These are phyloP conservation scores for Porphyrellus cyaneotinctus DNA, from an alignment of 768 basidiomycete genomes.

Conservation along the genomic window DNA sequence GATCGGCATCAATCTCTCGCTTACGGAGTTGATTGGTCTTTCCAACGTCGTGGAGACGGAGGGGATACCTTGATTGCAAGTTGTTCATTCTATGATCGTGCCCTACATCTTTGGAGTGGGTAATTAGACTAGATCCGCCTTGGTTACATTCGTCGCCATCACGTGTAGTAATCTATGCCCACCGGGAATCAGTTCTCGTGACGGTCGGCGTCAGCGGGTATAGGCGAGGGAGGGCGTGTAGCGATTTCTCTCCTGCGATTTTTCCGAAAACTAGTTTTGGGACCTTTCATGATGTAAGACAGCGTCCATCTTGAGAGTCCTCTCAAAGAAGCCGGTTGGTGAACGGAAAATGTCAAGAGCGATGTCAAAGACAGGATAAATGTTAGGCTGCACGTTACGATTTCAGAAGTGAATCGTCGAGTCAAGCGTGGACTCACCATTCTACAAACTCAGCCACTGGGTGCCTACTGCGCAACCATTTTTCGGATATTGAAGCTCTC, in stretches of 20 bases:
- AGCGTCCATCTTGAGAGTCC: constrained; percentile 73
- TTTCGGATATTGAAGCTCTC: constrained; percentile 55
- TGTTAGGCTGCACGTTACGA: constrained; percentile 38
- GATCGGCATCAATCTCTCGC: constrained; percentile 79
- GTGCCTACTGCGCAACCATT: constrained; percentile 46
- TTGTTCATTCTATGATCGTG: constrained; percentile 95
- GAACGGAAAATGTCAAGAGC: constrained; percentile 58
- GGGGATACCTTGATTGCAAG: constrained; percentile 64
- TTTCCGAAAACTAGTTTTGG: constrained; percentile 53
- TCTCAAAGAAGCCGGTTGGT: constrained; percentile 61
- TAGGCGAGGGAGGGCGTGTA: constrained; percentile 8
- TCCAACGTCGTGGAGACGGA: constrained; percentile 28
- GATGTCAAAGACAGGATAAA: constrained; percentile 64
- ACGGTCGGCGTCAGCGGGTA: background rate
- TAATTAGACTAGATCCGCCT: constrained; percentile 33
- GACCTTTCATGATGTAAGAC: constrained; percentile 60
- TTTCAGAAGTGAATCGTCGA: constrained; percentile 8
- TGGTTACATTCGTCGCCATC: background rate
- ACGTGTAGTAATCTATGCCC: background rate
- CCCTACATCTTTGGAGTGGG: constrained; percentile 73
- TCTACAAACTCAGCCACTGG: constrained; percentile 44
- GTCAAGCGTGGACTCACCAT: constrained; percentile 38
- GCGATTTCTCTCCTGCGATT: constrained; percentile 22
- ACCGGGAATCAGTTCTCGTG: constrained; percentile 1
- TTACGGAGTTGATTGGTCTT: constrained; percentile 92